Base-by-base conservation (phyloP, 495 filamentous ascomycete species). In the Tetracladium setigerum region DNA sequence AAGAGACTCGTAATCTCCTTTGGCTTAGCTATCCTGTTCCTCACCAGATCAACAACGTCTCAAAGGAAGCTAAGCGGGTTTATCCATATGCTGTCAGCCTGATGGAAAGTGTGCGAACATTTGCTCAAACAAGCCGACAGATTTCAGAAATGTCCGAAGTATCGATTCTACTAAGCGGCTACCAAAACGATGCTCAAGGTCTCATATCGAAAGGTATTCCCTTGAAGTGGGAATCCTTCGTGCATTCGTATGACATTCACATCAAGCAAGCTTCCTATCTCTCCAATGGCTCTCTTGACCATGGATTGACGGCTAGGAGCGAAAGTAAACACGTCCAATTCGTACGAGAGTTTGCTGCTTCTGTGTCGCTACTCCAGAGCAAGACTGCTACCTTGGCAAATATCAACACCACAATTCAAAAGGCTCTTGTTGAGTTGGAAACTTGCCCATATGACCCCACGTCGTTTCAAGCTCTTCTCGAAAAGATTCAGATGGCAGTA, bases 71-170 rank as follows among this genome's bases (percentile, higher is more conserved):
- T 1, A 95, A 94, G 62, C 78, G 91, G 32, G 92, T 97, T 9
- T 99, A 99, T 59, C 92, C 92, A 1, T 97, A 90, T 59, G 92
- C 92, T 15, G 89, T 97, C 47, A 96, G 89, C 58, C 65, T 99
- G 56, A 99, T 99, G 90, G 92, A 99, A 67, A 95, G 86, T 58
- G 86, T 95, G 9, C 79, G 89, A 39, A 96, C 88, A 0, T 81
- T 90, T 57, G 72, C 86, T 3, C 92, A 99, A 66, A 95, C 88
- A 1, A 84, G 76, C 47, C 82, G 86, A 16, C 77, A 80, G 41
- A 95, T 99, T 47, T 64, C 71, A 15, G 78, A 84, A 31, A 89
- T 97, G 84, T 72, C 81, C 6, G 85, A 90, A 50, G 88, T 95
- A 27, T 78, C 87, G 2, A 83, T 94, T 32, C 68, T 99, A 4